Conservation (phyloP, 352 stramenopile species). For the Phytophthora quininea region DNA sequence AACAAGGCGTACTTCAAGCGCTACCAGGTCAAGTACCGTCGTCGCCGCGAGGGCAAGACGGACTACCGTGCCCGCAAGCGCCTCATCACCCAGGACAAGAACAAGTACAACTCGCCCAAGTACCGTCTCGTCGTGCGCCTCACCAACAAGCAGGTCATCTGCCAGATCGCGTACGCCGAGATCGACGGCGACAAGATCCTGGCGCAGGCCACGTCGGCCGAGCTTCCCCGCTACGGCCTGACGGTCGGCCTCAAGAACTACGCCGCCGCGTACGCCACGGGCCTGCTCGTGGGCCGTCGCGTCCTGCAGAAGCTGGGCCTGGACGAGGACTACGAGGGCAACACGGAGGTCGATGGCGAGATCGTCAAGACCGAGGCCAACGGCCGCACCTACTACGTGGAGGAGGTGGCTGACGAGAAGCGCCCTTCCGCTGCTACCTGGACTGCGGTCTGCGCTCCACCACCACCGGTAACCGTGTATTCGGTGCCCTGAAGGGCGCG, state of each 20-base stretch:
- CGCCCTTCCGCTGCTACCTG: slow-evolving; percentile 97
- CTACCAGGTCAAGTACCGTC: slow-evolving; percentile 99
- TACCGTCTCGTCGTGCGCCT: slow-evolving; percentile 96
- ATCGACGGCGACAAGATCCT: slow-evolving; percentile 99
- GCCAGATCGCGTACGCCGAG: slow-evolving; percentile 98
- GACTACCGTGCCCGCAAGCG: slow-evolving; percentile 99
- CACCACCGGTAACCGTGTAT: slow-evolving; percentile 98
- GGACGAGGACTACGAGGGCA: slow-evolving; percentile 98
- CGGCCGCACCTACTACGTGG: slow-evolving; percentile 99
- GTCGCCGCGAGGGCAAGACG: slow-evolving; percentile 98
- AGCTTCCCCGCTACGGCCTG: slow-evolving; percentile 97
- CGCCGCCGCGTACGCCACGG: slow-evolving; percentile 97
- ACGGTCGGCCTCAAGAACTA: slow-evolving; percentile 99
- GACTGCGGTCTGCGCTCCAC: slow-evolving; percentile 98
- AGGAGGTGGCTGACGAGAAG: slow-evolving; percentile 98
- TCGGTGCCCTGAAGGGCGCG: slow-evolving; percentile 98
- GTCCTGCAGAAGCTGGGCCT: slow-evolving; percentile 98
- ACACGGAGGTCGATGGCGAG: slow-evolving; percentile 96
- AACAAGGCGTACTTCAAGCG: slow-evolving; percentile 99
- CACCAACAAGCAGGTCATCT: slow-evolving; percentile 97
- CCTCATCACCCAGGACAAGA: slow-evolving; percentile 99
- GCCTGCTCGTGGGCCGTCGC: slow-evolving; percentile 94
- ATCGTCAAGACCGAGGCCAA: slow-evolving; percentile 95
- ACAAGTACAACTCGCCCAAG: slow-evolving; percentile 99
- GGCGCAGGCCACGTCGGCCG: slow-evolving; percentile 92